Percentiles rank a stretch among this genome's conserved stretches.
phyloP scores from a whole-genome alignment of 768 basidiomycete species.

The Suillus luteus region DNA sequence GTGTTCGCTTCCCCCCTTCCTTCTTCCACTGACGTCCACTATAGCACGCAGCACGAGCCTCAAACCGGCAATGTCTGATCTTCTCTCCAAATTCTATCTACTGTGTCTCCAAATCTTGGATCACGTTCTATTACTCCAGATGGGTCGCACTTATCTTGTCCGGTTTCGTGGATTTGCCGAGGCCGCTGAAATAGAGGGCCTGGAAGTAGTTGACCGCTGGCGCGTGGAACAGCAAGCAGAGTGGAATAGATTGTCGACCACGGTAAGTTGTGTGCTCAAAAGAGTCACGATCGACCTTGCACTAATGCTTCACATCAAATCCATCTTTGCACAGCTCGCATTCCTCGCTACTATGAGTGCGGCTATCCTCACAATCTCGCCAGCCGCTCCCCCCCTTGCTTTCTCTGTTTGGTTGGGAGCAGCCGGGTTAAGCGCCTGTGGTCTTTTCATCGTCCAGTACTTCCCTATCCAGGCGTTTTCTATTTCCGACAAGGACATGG shows the following conservation, averaged over 20 bases:
- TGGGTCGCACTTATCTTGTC: neutral
- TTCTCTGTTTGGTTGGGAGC: neutral
- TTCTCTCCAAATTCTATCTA: neutral
- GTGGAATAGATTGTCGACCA: neutral
- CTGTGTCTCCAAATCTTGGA: conserved; percentile 4
- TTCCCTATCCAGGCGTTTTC: neutral
- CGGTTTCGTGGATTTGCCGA: neutral
- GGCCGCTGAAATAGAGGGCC: neutral
- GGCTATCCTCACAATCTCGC: conserved; percentile 5
- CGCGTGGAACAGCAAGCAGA: neutral
- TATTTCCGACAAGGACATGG: conserved; percentile 3
- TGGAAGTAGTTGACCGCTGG: neutral
- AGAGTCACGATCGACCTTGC: neutral
- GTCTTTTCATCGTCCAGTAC: conserved; percentile 4
- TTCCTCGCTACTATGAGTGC: conserved; percentile 2
- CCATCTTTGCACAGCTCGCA: neutral
- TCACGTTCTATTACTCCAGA: neutral
- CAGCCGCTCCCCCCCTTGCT: conserved; percentile 1
- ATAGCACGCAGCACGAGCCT: neutral
- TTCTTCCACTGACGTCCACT: no score
- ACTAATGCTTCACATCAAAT: neutral
- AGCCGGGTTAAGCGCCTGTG: neutral
- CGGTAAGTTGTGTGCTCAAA: neutral
- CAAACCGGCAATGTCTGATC: neutral
- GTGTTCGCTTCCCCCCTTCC: no score